Base-by-base conservation (phyloP, 2,329 filamentous ascomycete species). In the Huntiella moniliformis region DNA sequence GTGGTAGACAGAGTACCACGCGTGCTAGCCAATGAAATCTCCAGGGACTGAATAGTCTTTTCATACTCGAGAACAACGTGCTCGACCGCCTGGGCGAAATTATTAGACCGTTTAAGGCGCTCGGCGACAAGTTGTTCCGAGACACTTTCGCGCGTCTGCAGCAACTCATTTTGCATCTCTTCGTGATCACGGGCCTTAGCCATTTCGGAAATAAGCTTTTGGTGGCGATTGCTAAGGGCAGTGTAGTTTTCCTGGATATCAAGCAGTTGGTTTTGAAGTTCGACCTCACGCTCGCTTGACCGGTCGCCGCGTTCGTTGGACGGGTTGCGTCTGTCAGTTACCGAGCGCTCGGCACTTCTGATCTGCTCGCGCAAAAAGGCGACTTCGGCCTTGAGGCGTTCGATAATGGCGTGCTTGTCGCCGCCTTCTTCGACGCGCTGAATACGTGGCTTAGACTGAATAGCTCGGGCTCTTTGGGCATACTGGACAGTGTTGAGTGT, bases 401-500 rank as follows among this genome's bases (percentile, higher is more conserved):
- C 91, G 51, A 98, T 95, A 34, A 92, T 69, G 32, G 84, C 86
- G 60, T 93, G 83, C 61, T 94, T 95, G 63, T 98, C 91, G 46
- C 81, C 77, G 13, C 46, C 44, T 52, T 96, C 88, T 54, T 96
- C 88, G 12, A 84, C 67, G 57, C 94, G 83, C 61, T 98, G 91
- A 51, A 98, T 96, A 50, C 86, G 80, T 5, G 91, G 92, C 61
- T 95, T 96, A 64, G 84, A 94, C 66, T 98, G 91, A 50, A 98
- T 98, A 1, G 87, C 86, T 52, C 91, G 80, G 51, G 91, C 92
- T 52, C 91, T 77, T 64, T 96, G 91, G 5, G 91, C 91, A 62
- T 98, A 98, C 60, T 95, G 83, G 16, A 98, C 84, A 0, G 91
- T 98, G 60, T 98, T 98, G 48, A 98, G 67, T 0, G 92, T 96